Base-by-base conservation (phyloP, 208 protist species). In the Herpetomonas samuelpessoai region DNA sequence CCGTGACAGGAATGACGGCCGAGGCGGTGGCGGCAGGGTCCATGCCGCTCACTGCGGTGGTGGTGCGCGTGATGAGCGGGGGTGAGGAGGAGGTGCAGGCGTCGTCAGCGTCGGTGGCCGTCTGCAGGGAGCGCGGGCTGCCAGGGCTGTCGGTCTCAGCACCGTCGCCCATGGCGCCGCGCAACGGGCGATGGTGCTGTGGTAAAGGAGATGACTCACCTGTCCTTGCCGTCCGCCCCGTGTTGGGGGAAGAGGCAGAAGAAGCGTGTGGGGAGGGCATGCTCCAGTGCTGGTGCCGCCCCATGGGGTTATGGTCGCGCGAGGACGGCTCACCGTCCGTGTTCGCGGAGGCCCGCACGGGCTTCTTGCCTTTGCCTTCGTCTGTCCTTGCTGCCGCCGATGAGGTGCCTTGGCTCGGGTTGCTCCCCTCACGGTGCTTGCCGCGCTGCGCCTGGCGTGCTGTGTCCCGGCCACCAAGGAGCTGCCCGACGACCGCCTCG, bases 401-500 rank as follows among this genome's bases (percentile, higher is more conserved):
- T 6, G 35, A 41, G 35, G 6, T 14, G 9, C 9, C 14, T 14
- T 41, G 9, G 35, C 35, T 41, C 9, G 9, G 6, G 9, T 14
- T 41, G 9, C 14, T 6, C 14, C 14, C 35, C 9, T 14, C 9
- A 14, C 35, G 35, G 35, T 41, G 35, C 6, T 41, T 6, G 35
- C 35, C 9, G 35, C 14, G 6, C 9, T 6, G 35, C 9, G 6
- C 9, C 9, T 41, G 9, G 35, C 35, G 9, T 6, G 35, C 9
- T 18, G 9, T 41, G 9, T 41, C 9, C 35, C 35, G 35, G 35
- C 35, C 35, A 14, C 35, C 14, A 6, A 41, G 6, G 35, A 41
- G 51, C 51, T 56, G 51, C 24, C n/a, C 18, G 10, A 56, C 24
- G 27, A 29, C 22, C 3, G 18, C 16, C 51, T 56, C 29, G 27